These are phyloP conservation scores for Zymoseptoria brevis DNA, from an alignment of 2,329 filamentous ascomycete genomes.

Conservation along the genomic window DNA sequence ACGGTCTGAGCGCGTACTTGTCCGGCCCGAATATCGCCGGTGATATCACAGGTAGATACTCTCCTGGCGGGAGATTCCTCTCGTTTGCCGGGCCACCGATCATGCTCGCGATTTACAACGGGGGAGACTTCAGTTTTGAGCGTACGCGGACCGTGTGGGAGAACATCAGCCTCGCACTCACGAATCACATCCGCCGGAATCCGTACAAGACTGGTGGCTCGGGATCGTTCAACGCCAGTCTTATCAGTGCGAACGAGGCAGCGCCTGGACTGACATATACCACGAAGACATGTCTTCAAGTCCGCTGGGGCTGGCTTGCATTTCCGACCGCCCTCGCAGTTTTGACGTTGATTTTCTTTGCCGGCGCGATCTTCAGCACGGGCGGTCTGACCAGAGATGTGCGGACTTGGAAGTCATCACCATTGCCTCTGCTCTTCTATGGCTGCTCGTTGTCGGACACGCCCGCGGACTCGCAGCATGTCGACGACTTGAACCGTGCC, in stretches of 20 bases:
- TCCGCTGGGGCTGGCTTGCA: conserved; percentile 6
- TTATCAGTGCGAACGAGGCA: not conserved
- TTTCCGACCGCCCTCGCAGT: conserved; percentile 2
- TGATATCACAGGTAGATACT: not conserved
- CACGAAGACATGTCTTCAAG: conserved; percentile 8
- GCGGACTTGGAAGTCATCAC: conserved; percentile 8
- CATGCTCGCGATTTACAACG: conserved; percentile 7
- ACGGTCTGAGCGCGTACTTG: not conserved
- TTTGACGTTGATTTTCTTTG: conserved; percentile 8
- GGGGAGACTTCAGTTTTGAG: conserved; percentile 3
- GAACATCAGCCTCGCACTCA: conserved; percentile 7
- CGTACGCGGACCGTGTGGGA: conserved; percentile 1
- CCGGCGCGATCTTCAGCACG: not conserved
- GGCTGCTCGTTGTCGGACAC: not conserved
- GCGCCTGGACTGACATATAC: not conserved
- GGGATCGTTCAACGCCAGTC: not conserved
- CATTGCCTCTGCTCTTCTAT: conserved; percentile 6
- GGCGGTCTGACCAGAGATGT: conserved; percentile 2
- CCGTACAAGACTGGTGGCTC: not conserved
- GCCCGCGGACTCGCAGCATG: conserved; percentile 1
- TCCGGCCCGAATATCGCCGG: not conserved
- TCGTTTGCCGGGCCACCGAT: conserved; percentile 5
- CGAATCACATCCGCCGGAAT: conserved; percentile 9
- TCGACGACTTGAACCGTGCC: conserved; percentile 1
- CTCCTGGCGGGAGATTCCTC: not conserved